Evolutionary conservation across 805 yeast species (phyloP), one percentile per base, ranked within the genome.

Genomic region (Wickerhamiella dianesei): DNA sequence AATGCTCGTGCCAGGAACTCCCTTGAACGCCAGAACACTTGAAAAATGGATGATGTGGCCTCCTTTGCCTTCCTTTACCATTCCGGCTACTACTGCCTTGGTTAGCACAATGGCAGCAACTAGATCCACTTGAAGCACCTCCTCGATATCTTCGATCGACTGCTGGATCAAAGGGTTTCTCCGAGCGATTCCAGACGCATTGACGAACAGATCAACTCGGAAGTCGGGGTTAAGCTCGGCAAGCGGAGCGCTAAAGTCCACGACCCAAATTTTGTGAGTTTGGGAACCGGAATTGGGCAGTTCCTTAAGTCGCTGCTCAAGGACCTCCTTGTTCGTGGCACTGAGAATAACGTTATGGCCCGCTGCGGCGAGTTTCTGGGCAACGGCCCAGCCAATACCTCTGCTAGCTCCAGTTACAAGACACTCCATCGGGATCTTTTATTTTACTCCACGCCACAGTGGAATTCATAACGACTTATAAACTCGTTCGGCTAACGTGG

Each of bases 381-480:
- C 80, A 16, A 82, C 71, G 0, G 70, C 70, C 3, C 67, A 62
- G 0, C 92, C 92, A 13, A 82, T 64, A 0, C 92, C 89, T 41
- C 72, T 64, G 0, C 87, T 77, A 0, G 80, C 87, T 1, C 92
- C 92, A 0, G 86, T 80, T 2, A 80, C 55, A n/a, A 57, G 37
- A 37, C 54, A 50, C 35, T 50, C 48, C 55, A 51, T 54, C 6
- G 16, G 3, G 14, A 35, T n/a, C 12, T 25, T n/a, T n/a, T n/a
- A n/a, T n/a, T n/a, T n/a, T n/a, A n/a, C n/a, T n/a, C n/a, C n/a
- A n/a, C n/a, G n/a, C n/a, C n/a, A n/a, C n/a, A n/a, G n/a, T n/a
- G n/a, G n/a, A n/a, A n/a, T n/a, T n/a, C n/a, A n/a, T n/a, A n/a
- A n/a, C n/a, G n/a, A n/a, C n/a, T n/a, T n/a, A n/a, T n/a, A n/a